phyloP scores from a whole-genome alignment of 2,329 filamentous ascomycete genomes.

The Colletotrichum theobromicola region DNA sequence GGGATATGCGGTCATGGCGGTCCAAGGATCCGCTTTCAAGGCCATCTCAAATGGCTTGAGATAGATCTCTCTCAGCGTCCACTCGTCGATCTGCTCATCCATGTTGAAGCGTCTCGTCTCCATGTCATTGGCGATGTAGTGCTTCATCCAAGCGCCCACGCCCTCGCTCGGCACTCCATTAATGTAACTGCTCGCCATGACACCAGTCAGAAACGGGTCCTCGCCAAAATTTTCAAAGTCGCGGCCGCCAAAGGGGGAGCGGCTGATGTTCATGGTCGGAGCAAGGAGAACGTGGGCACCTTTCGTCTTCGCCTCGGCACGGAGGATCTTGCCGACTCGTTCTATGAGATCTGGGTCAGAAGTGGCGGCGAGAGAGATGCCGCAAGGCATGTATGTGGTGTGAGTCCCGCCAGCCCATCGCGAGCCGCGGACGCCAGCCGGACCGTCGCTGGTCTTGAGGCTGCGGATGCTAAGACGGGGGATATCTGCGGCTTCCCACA shows the following conservation, averaged over 20 bases:
- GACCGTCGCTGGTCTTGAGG: constrained; percentile 24
- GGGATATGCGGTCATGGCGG: constrained; percentile 53
- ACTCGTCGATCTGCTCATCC: constrained; percentile 32
- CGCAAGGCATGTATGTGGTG: constrained; percentile 23
- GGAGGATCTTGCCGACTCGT: constrained; percentile 29
- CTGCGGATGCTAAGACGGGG: constrained; percentile 19
- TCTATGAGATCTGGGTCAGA: constrained; percentile 29
- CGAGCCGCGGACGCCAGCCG: constrained; percentile 26
- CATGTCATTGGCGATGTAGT: constrained; percentile 74
- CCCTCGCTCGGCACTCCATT: constrained; percentile 55
- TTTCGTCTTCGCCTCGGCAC: constrained; percentile 29
- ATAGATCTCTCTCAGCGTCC: constrained; percentile 43
- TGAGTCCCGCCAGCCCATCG: constrained; percentile 23
- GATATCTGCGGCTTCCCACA: constrained; percentile 23
- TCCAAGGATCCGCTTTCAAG: constrained; percentile 44
- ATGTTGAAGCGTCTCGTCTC: constrained; percentile 44
- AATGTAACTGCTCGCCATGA: constrained; percentile 66
- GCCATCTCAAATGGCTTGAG: constrained; percentile 50
- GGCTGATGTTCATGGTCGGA: constrained; percentile 12
- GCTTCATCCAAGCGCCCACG: constrained; percentile 52
- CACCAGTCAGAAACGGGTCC: constrained; percentile 74
- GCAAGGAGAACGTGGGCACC: constrained; percentile 20
- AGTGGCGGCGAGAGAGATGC: constrained; percentile 30
- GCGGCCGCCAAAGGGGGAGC: constrained; percentile 68
- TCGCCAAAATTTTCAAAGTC: constrained; percentile 86